Evolutionary conservation across 2,329 filamentous ascomycete genomes (phyloP).

Genomic region (Xylaria digitata): DNA sequence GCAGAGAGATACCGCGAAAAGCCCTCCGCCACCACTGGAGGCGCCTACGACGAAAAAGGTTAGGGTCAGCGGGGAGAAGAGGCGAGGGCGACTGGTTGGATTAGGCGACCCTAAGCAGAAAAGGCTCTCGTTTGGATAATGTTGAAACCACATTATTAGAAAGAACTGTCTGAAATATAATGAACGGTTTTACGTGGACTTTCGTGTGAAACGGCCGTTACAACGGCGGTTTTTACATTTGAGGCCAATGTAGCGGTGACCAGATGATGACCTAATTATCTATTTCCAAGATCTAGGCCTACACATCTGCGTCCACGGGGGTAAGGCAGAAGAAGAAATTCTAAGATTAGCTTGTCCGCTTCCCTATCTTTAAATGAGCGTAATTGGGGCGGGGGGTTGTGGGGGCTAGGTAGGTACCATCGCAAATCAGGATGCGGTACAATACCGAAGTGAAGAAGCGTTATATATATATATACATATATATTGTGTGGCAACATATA

Average conservation of each 20-base stretch:
- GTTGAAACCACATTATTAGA: not conserved
- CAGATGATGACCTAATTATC: not conserved
- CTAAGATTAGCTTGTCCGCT: too few species aligned
- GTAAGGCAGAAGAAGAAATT: not conserved
- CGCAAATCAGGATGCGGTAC: too few species aligned
- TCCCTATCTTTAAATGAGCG: too few species aligned
- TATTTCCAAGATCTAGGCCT: not conserved
- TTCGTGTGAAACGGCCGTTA: not conserved
- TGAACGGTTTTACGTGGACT: not conserved
- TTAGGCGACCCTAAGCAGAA: conserved; percentile 46
- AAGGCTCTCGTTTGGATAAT: conserved; percentile 63
- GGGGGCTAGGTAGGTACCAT: too few species aligned
- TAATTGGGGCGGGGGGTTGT: too few species aligned
- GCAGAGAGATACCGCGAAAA: conserved; percentile 60
- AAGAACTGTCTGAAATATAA: not conserved
- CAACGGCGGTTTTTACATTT: not conserved
- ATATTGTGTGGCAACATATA: too few species aligned
- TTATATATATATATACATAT: too few species aligned
- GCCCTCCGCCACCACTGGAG: conserved; percentile 42
- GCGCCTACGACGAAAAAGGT: conserved; percentile 55
- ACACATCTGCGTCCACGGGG: too few species aligned
- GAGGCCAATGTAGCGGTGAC: too few species aligned
- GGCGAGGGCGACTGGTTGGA: conserved; percentile 38
- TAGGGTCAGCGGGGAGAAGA: conserved; percentile 47
- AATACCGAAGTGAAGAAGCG: too few species aligned